Percentiles rank a stretch among this genome's conserved stretches.
Conservation (phyloP, 179 eudicot genomes). For the Amaranthus tricolor region DNA sequence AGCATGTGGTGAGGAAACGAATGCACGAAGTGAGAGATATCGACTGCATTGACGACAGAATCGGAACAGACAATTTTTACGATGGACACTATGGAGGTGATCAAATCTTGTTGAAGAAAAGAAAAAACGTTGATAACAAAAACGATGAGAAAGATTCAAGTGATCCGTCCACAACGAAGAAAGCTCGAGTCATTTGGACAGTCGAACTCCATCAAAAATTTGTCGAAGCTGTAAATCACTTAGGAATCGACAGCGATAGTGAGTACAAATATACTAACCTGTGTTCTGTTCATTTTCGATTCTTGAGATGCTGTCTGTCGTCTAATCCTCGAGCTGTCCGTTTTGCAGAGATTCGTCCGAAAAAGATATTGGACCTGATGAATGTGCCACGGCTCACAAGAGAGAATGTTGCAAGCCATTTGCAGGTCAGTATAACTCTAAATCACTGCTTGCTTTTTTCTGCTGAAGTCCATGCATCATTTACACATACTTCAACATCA, state of each 20-base stretch:
- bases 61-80: constrained; percentile 44
- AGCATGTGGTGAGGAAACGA: constrained; percentile 84
- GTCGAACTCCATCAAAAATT: constrained; percentile 93
- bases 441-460: constrained; percentile 8
- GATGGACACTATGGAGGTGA: constrained; percentile 60
- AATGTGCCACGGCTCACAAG: constrained; percentile 87
- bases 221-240: constrained; percentile 87
- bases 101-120: constrained; percentile 47
- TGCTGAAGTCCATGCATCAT: constrained; percentile 13
- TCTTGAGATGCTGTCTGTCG: too few species aligned
- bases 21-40: constrained; percentile 83
- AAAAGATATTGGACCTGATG: constrained; percentile 93
- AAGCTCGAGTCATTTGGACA: constrained; percentile 92
- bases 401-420: constrained; percentile 98
- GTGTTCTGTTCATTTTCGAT: too few species aligned
- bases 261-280: constrained; percentile 32
- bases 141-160: constrained; percentile 52
- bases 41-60: constrained; percentile 64
- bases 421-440: constrained; percentile 62
- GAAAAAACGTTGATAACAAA: constrained; percentile 61
- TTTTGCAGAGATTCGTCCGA: constrained; percentile 90
- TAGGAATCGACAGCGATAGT: constrained; percentile 95
- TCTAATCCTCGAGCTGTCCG: constrained; percentile 11
- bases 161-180: constrained; percentile 65
- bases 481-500: neutral